Evolutionary conservation across 169 alveolate genomes (phyloP), one percentile per base, ranked within the genome.

Genomic region (Amoebophrya sp.): DNA sequence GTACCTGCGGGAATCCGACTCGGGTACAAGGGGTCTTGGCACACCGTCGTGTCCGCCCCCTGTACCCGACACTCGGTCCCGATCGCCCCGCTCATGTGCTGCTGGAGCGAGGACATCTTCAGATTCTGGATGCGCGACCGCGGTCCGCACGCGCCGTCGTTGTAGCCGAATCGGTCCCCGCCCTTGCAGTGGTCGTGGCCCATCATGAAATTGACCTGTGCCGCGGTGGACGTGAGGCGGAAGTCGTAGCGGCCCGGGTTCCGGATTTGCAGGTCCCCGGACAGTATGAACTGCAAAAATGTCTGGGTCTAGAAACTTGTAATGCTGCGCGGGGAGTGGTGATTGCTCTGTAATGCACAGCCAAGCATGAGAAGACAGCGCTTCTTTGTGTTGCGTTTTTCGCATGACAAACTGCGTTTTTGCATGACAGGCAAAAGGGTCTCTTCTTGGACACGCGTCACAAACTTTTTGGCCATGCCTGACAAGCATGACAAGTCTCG

Each of bases 111-210:
- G 10, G 35, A 12, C 35, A 66, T 18, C 83, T n/a, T 18, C 83
- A 25, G 29, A 25, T 66, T 66, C 32, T 66, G 83, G 35, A 66
- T 66, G 7, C 7, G 10, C 29, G 83, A 66, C 35, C 83, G 83
- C 35, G 83, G 83, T 2, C 83, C 83, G 35, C 83, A 66, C 83
- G 29, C 39, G 1, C 39, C 83, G 83, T 66, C 83, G 83, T 66
- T 66, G 83, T 66, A 66, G 83, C 83, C 83, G 35, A 7, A 66
- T 3, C 0, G 32, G 83, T 66, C 83, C 39, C 83, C 83, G 35
- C 83, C 83, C 32, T 7, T 25, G 35, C 83, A 66, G 83, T 66
- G 83, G 35, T 66, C 83, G 83, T 66, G 83, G 12, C 83, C 83
- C 83, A 66, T 66, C 32, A 66, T 66, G 83, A 66, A n/a, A 25